A percentile compares a stretch with the other conserved stretches of the same genome.
Evolutionary conservation across 768 basidiomycete species (phyloP).

Genomic region (Leccinellum luteum): DNA sequence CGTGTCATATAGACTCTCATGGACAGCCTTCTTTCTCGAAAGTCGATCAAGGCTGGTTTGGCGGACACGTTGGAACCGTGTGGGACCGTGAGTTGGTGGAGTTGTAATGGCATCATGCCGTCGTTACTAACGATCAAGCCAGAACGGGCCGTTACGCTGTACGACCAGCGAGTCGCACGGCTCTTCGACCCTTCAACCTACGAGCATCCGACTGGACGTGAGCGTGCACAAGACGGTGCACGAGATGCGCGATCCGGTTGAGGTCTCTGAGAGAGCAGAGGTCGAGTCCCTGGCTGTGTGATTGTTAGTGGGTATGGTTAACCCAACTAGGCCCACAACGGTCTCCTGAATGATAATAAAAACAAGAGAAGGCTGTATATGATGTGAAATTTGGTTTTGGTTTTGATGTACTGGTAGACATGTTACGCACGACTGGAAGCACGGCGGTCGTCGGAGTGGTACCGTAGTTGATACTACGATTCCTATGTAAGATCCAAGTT

Average conservation of each 20-base stretch:
- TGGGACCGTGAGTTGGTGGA: neutral
- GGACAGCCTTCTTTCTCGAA: constrained; percentile 10
- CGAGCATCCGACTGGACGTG: constrained; percentile 1
- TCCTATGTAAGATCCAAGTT: too few species aligned
- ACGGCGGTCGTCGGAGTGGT: too few species aligned
- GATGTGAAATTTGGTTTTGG: neutral
- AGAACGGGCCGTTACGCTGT: constrained; percentile 6
- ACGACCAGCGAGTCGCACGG: neutral
- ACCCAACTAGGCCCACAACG: neutral
- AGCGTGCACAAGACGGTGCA: neutral
- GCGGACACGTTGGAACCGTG: neutral
- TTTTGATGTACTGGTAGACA: neutral
- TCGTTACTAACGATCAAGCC: neutral
- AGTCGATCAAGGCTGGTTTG: neutral
- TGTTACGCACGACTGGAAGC: neutral
- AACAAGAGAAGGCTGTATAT: neutral
- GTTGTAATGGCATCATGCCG: neutral
- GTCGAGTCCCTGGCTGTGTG: neutral
- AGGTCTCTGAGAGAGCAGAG: neutral
- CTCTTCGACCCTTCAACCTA: neutral
- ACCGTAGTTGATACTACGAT: too few species aligned
- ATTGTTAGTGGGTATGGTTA: neutral
- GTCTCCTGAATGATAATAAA: neutral
- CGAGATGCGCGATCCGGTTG: neutral
- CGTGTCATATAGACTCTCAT: constrained; percentile 10